These are phyloP conservation scores for Picochlorum sp. DNA, from an alignment of 139 green algal genomes.

Conservation along the genomic window DNA sequence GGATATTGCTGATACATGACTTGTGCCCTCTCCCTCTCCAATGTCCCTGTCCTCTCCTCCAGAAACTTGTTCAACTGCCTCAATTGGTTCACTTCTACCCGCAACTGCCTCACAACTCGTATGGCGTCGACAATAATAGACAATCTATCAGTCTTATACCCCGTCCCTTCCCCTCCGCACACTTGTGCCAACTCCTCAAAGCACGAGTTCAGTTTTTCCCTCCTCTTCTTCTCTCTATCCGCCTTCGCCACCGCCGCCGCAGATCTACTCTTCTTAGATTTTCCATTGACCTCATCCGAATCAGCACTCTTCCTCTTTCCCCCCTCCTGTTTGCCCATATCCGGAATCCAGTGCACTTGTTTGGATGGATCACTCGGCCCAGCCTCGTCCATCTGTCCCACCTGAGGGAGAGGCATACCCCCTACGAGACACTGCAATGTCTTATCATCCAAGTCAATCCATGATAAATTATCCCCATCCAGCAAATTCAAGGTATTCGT, in stretches of 20 bases:
- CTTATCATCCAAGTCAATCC: constrained; percentile 33
- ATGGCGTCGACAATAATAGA: constrained; percentile 48
- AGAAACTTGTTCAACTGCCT: constrained; percentile 55
- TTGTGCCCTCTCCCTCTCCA: constrained; percentile 21
- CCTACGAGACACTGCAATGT: constrained; percentile 31
- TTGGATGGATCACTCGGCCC: not conserved
- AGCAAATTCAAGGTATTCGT: constrained; percentile 8
- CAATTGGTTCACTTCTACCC: constrained; percentile 50
- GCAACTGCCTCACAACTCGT: constrained; percentile 33
- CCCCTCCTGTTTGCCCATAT: not conserved
- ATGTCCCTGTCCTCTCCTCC: constrained; percentile 21
- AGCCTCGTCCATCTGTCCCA: not conserved
- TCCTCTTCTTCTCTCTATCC: constrained; percentile 29
- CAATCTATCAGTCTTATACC: constrained; percentile 36
- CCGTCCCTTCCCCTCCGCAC: constrained; percentile 35
- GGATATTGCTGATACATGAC: constrained; percentile 26
- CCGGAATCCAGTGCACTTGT: not conserved
- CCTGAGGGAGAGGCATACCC: not conserved
- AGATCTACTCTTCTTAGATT: constrained; percentile 10
- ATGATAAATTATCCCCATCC: constrained; percentile 11
- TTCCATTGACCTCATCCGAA: not conserved
- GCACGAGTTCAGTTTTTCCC: constrained; percentile 43
- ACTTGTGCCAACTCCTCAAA: constrained; percentile 45
- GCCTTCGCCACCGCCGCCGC: constrained; percentile 32
- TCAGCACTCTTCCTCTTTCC: not conserved